A percentile compares a stretch with the other conserved stretches of the same genome.
These are phyloP conservation scores for Biscogniauxia mediterranea DNA, from an alignment of 2,329 filamentous ascomycete species.

Conservation along the genomic window DNA sequence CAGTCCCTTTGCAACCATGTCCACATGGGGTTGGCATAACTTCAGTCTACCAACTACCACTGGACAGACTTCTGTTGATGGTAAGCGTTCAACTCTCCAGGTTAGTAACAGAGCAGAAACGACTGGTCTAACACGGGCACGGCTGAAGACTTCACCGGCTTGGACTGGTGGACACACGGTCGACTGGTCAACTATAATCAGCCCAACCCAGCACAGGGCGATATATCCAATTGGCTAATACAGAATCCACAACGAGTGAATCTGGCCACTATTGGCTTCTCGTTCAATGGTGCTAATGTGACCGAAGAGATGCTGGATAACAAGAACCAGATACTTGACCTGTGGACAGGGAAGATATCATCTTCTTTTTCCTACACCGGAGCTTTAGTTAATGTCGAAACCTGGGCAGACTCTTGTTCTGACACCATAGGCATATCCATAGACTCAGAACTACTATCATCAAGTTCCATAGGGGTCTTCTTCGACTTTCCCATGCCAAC, in stretches of 20 bases:
- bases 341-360: constrained; percentile 45
- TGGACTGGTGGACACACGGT: constrained; percentile 44
- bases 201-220: constrained; percentile 39
- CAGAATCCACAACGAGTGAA: constrained; percentile 53
- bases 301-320: constrained; percentile 39
- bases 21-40: constrained; percentile 50
- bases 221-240: constrained; percentile 43
- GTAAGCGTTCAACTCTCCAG: constrained; percentile 23
- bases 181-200: constrained; percentile 42
- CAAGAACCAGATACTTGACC: constrained; percentile 44
- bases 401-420: constrained; percentile 43
- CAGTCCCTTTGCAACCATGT: constrained; percentile 45
- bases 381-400: constrained; percentile 40
- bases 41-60: constrained; percentile 43
- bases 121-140: constrained; percentile 8
- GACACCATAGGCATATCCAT: constrained; percentile 46
- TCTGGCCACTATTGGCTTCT: constrained; percentile 46
- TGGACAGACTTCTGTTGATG: constrained; percentile 36
- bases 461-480: constrained; percentile 43
- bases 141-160: constrained; percentile 37
- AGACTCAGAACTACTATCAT: constrained; percentile 39
- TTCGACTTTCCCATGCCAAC: constrained; percentile 52
- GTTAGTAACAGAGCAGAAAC: background rate
- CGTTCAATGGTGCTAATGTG: constrained; percentile 39
- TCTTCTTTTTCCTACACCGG: constrained; percentile 45